These are phyloP conservation scores for Odontarrhena argentea DNA, from an alignment of 345 rosid species.

Conservation along the genomic window DNA sequence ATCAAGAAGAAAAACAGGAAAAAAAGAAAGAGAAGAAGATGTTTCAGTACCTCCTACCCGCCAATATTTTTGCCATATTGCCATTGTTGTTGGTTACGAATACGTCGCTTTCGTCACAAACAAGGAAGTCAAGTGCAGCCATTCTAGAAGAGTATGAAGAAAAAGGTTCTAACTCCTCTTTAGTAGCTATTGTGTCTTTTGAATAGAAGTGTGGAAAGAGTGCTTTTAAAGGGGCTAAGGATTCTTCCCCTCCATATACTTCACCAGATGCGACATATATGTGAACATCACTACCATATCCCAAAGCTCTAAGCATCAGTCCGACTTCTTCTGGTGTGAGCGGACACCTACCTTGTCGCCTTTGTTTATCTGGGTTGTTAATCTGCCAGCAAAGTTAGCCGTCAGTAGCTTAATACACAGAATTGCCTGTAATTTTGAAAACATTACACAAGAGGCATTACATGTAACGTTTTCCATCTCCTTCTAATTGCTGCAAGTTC, in stretches of 20 bases:
- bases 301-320: constrained; percentile 93
- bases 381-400: constrained; percentile 45
- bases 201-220: constrained; percentile 88
- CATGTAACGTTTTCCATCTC: constrained; percentile 99
- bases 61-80: constrained; percentile 92
- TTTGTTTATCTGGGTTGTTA: constrained; percentile 80
- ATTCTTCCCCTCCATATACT: constrained; percentile 87
- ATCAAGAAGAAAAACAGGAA: constrained; percentile 7
- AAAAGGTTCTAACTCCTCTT: constrained; percentile 78
- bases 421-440: neutral
- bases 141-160: constrained; percentile 88
- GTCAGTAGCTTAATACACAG: constrained; percentile 9
- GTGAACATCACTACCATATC: constrained; percentile 87
- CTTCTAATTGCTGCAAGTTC: constrained; percentile 85
- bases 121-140: constrained; percentile 99
- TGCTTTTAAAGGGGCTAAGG: constrained; percentile 75
- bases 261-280: constrained; percentile 97
- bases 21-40: constrained; percentile 7
- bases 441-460: constrained; percentile 28
- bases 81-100: constrained; percentile 98
- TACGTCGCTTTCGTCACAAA: constrained; percentile 93
- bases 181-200: constrained; percentile 78
- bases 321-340: constrained; percentile 97
- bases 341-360: constrained; percentile 98
- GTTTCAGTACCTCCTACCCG: constrained; percentile 75